phyloP scores from a whole-genome alignment of 768 basidiomycete genomes.

The Rhodocollybia butyracea region DNA sequence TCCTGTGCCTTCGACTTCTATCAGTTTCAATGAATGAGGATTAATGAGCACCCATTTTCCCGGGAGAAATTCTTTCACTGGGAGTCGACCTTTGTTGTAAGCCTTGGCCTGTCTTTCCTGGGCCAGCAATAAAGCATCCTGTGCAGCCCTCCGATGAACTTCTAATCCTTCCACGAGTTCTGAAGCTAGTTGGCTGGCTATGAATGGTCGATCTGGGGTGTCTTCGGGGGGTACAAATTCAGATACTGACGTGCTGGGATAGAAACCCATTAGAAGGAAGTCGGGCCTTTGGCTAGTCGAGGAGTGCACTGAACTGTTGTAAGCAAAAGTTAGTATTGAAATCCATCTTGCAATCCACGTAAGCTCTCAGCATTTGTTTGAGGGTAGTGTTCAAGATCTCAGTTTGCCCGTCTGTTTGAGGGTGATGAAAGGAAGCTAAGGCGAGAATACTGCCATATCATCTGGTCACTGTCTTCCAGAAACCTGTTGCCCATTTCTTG shows the following conservation, averaged over 20 bases:
- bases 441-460: conserved; percentile 15
- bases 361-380: conserved; percentile 26
- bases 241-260: too few species aligned
- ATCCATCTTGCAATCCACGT: conserved; percentile 22
- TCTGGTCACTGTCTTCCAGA: conserved; percentile 23
- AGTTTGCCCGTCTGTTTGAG: conserved; percentile 34
- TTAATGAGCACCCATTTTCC: too few species aligned
- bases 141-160: too few species aligned
- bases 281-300: too few species aligned
- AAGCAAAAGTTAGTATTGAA: conserved; percentile 21
- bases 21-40: too few species aligned
- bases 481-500: conserved; percentile 17
- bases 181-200: too few species aligned
- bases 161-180: too few species aligned
- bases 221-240: too few species aligned
- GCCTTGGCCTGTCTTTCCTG: background rate
- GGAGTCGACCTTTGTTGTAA: background rate
- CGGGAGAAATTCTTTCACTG: background rate
- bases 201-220: too few species aligned
- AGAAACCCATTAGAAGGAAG: too few species aligned
- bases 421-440: conserved; percentile 32
- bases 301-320: too few species aligned
- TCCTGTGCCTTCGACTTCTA: too few species aligned
- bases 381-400: conserved; percentile 26
- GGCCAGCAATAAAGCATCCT: conserved; percentile 2